Conservation (phyloP, 2,329 filamentous ascomycete species). For the Cladosporium sphaerospermum region DNA sequence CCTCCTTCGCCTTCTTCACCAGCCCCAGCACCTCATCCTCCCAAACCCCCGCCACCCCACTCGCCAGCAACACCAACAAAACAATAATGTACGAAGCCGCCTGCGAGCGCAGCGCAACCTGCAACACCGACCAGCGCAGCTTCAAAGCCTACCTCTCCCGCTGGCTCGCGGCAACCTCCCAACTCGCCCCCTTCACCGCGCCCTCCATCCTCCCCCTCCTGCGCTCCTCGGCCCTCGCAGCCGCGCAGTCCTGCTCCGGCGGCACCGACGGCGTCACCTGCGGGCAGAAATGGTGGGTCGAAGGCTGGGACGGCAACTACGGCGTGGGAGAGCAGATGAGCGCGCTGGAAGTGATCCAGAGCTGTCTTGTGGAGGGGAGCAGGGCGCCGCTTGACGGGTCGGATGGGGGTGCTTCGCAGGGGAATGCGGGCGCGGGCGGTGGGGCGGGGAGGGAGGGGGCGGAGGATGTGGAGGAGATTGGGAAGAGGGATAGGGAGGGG, state of each 20-base stretch:
- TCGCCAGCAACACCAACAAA: slow-evolving; percentile 9
- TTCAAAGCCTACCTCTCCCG: slow-evolving; percentile 39
- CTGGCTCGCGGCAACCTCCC: slow-evolving; percentile 48
- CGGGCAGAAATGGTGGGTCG: slow-evolving; percentile 37
- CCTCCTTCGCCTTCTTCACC: slow-evolving; percentile 36
- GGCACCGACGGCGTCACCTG: slow-evolving; percentile 41
- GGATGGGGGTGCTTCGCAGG: slow-evolving; percentile 47
- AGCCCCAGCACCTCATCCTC: background rate
- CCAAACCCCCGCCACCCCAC: too few relatives aligned
- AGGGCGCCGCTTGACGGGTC: slow-evolving; percentile 40
- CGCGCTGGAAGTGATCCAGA: slow-evolving; percentile 47
- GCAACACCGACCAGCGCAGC: slow-evolving; percentile 39
- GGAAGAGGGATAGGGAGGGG: slow-evolving; percentile 53
- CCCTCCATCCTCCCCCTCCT: slow-evolving; percentile 47
- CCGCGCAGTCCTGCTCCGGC: slow-evolving; percentile 49
- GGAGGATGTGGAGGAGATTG: background rate
- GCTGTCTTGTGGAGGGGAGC: slow-evolving; percentile 34
- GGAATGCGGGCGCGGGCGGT: slow-evolving; percentile 39
- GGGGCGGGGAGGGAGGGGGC: background rate
- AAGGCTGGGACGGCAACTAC: slow-evolving; percentile 35
- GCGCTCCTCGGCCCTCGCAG: slow-evolving; percentile 47
- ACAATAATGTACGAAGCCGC: slow-evolving; percentile 40
- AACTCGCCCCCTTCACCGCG: slow-evolving; percentile 53
- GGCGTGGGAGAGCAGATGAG: slow-evolving; percentile 55
- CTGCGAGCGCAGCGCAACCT: slow-evolving; percentile 37